Evolutionary conservation across 768 basidiomycete species (phyloP), one percentile per base, ranked within the genome.

Genomic region (Phylloporus sp.): DNA sequence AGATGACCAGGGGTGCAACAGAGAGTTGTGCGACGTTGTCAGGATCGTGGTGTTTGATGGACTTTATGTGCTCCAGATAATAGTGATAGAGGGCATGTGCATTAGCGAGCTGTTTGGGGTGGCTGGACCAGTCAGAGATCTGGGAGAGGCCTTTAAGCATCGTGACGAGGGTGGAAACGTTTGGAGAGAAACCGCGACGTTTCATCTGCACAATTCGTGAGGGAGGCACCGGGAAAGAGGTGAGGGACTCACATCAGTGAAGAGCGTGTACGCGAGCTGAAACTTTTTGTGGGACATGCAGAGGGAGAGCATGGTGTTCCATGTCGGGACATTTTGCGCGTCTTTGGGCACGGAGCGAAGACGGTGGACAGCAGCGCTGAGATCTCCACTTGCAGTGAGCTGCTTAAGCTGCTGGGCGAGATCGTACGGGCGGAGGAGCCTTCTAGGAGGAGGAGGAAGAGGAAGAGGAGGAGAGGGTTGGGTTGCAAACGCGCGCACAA

Each of bases 271-370:
- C 0, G 79, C 80, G 28, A 86, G 68, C 32, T 82, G 77, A 61
- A 75, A 85, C 38, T 77, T 77, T 52, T 76, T 68, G 16, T 69
- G 78, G 35, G 80, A 76, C 72, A 88, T 71, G 43, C 79, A 78
- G 47, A 82, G 76, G 72, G 78, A 80, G 34, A 93, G 84, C 59
- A 92, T 65, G 3, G 84, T 88, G 57, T 91, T 91, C 91, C 91
- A 93, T 7, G 86, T 82, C 11, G 77, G 74, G 2, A 80, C 73
- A 57, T 90, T 91, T 61, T 88, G 86, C 0, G 88, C 84, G 57
- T 85, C 86, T 43, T 80, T 71, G 22, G 91, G 88, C 18, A 83
- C 72, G 34, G 76, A 81, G 61, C 85, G 80, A n/a, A 93, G 74
- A 68, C 82, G 78, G 23, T 73, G 63, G 5, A 88, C 74, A 1